Evolutionary conservation across 2,329 filamentous ascomycete species (phyloP), one percentile per base, ranked within the genome.

Genomic region (Neofusicoccum ribis): DNA sequence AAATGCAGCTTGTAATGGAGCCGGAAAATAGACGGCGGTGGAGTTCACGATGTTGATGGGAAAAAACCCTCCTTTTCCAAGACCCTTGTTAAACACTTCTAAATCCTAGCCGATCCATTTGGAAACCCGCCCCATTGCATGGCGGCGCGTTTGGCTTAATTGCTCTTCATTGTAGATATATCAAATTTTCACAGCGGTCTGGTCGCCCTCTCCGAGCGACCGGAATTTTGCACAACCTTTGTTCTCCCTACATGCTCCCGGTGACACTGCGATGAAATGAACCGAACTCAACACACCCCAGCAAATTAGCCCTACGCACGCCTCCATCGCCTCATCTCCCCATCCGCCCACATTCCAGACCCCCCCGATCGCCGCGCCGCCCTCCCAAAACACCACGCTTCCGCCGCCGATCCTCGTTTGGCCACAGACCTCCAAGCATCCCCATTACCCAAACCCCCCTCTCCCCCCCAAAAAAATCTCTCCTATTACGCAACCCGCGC

Each of bases 151-250:
- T 27, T 43, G 37, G 52, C 52, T 37, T 43, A 56, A 56, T 56
- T 37, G 52, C 27, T 56, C 52, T 56, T 56, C 52, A 56, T 43
- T 56, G 52, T 56, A 56, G 5, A 56, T 56, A 56, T 41, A 41
- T 39, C 43, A 56, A 56, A 31, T n/a, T 46, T 49, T 17, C 17
- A 49, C 23, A 23, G 46, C 46, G 23, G 27, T 3, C 46, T 49
- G 46, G 46, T 11, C 14, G 46, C 27, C 17, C 17, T 49, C 46
- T 20, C 4, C 17, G 14, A 27, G 46, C 8, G 46, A 7, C 46
- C 17, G 17, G 17, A 20, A 11, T 49, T 27, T 49, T 9, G n/a
- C 20, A 15, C 23, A 27, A 23, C 5, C 27, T 7, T 7, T 31
- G 27, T 31, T 7, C 27, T 7, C 27, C 5, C 27, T 7, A 23